Evolutionary conservation across 176 grass and related monocot genomes (phyloP), one percentile per base, ranked within the genome.

Genomic region (Hordeum marinum): DNA sequence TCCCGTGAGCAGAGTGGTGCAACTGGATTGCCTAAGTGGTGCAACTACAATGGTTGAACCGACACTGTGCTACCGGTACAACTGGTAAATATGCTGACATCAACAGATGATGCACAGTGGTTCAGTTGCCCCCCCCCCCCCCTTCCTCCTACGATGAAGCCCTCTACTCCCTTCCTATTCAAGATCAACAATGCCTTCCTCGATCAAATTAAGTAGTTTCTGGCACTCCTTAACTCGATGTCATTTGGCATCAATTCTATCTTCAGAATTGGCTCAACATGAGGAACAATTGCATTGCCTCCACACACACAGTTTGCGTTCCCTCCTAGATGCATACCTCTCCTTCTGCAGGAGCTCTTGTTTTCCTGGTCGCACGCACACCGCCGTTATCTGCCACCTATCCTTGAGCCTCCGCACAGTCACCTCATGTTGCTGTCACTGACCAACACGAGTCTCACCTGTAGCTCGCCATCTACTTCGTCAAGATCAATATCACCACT

Each of bases 351-450:
- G 52, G 52, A 55, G 18, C 52, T 18, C 52, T 17, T 8, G 18
- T 55, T 55, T 6, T 55, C 52, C 18, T 55, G 52, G 17, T 21
- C 52, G 52, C 18, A 55, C 52, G 52, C 52, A 55, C 52, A 55
- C 18, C 2, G 7, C 52, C 52, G 18, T 20, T 21, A 73, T 41
- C 24, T 29, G 41, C 24, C n/a, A 48, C 41, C 13, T 9, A 73
- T 26, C 41, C 40, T 73, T 10, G 41, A 46, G 7, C 15, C 41
- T 73, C 41, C 3, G 24, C n/a, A 73, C 7, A 14, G 48, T 23
- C 70, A 73, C 71, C 42, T 74, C 41, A 74, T 74, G 25, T 14
- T 74, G 71, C 43, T 74, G 35, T n/a, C 68, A 70, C 68, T 11
- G 37, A 24, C 42, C 24, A 74, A 25, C 25, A 24, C 27, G 17